phyloP scores from a whole-genome alignment of 2,329 filamentous ascomycete genomes.

The Colletotrichum gloeosporioides region DNA sequence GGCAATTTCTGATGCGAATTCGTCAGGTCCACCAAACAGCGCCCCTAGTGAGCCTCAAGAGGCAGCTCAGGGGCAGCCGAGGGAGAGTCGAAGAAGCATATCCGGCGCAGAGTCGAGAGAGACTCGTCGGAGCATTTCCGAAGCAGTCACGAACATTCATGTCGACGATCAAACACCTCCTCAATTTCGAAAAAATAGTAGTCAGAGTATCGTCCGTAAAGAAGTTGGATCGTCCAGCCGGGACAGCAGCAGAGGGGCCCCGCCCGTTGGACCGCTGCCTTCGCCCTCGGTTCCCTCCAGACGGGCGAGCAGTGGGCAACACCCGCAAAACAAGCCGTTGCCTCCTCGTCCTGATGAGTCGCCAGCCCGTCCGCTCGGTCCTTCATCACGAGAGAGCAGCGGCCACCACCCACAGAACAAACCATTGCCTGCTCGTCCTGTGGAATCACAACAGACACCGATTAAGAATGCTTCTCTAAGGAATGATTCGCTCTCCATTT shows the following conservation, averaged over 20 bases:
- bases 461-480: not conserved
- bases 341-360: not conserved
- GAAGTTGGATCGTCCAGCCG: not conserved
- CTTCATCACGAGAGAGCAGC: not conserved
- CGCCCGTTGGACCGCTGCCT: not conserved
- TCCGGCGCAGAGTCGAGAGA: not conserved
- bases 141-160: not conserved
- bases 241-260: not conserved
- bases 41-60: not conserved
- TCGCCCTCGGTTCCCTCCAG: not conserved
- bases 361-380: not conserved
- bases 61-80: not conserved
- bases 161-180: not conserved
- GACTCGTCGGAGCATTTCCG: not conserved
- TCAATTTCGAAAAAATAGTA: not conserved
- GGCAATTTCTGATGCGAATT: not conserved
- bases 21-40: not conserved
- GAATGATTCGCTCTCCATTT: not conserved
- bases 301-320: not conserved
- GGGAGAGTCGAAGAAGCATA: not conserved
- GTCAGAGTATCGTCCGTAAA: not conserved
- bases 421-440: not conserved
- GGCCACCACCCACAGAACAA: not conserved
- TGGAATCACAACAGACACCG: not conserved
- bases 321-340: not conserved